Base-by-base conservation (phyloP, 345 rosid genomes). In the Nephelium lappaceum region DNA sequence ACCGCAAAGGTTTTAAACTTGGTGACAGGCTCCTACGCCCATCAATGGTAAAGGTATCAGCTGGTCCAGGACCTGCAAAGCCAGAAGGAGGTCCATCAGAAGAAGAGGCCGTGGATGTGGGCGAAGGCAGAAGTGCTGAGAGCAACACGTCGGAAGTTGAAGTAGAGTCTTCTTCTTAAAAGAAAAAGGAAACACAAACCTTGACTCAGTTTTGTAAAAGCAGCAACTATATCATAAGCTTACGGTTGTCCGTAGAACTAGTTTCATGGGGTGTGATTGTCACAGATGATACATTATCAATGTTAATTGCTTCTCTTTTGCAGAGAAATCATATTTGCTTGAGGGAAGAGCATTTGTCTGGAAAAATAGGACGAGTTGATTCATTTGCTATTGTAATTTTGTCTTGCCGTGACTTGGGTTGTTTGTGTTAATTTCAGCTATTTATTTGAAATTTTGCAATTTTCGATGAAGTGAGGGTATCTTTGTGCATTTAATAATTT, bases 11-110 rank as follows among this genome's bases (percentile, higher is more conserved):
- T 25, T 96, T 90, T 86, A 84, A 86, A 86, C 88, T 95, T 1
- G 98, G 97, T 0, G 96, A 93, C 41, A 87, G 96, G 85, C 94
- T 95, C 23, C 67, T 95, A 83, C 94, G 99, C 25, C 97, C 98
- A 24, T 86, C 99, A 24, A 95, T 95, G 99, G 99, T 93, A 81
- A 91, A 95, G 84, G 99, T 95, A 47, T 95, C 99, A 0, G 94
- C 99, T n/a, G 97, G 98, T 80, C 98, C 98, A 2, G 98, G 98
- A 45, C 98, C 97, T 45, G 91, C 83, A 45, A 91, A 87, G 79
- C 72, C 87, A 1, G 90, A 90, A 67, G 72, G 73, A 67, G 86
- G 61, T 78, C 74, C 84, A 73, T 71, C 81, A 12, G 87, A 36
- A 83, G 90, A 79, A 79, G 90, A 43, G 31, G 78, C 36, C 36